These are phyloP conservation scores for Salix viminalis DNA, from an alignment of 345 rosid genomes.

Conservation along the genomic window DNA sequence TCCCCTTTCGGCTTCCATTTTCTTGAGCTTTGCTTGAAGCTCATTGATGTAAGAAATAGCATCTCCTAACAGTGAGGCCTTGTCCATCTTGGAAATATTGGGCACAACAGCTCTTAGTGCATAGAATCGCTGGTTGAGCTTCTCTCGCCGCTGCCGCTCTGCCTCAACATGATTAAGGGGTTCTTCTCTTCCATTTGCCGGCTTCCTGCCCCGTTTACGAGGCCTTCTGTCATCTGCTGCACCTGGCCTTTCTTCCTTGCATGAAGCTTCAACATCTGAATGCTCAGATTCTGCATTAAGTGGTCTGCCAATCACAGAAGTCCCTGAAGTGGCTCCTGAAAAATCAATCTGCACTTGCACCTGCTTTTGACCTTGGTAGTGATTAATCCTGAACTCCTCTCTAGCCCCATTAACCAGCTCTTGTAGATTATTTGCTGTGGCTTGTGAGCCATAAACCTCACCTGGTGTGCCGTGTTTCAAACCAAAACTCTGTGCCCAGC, in stretches of 20 bases:
- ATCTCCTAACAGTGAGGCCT: conserved; percentile 89
- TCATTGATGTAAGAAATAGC: conserved; percentile 92
- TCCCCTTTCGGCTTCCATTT: conserved; percentile 69
- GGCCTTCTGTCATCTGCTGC: conserved; percentile 66
- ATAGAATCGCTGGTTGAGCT: conserved; percentile 89
- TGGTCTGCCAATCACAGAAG: conserved; percentile 43
- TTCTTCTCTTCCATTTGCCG: conserved; percentile 95
- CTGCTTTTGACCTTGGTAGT: conserved; percentile 48
- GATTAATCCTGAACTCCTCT: conserved; percentile 44
- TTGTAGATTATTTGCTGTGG: conserved; percentile 36
- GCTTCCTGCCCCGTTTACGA: conserved; percentile 90
- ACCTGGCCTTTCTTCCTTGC: conserved; percentile 46
- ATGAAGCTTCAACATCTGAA: conserved; percentile 73
- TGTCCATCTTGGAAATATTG: conserved; percentile 98
- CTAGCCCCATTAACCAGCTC: conserved; percentile 43
- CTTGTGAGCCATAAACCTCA: conserved; percentile 43
- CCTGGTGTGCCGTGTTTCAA: conserved; percentile 39
- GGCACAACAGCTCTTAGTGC: conserved; percentile 94
- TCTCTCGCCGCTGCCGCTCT: conserved; percentile 92
- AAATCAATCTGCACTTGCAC: conserved; percentile 73
- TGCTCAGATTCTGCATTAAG: conserved; percentile 50
- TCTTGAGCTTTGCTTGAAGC: conserved; percentile 78
- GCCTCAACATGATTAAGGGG: conserved; percentile 98
- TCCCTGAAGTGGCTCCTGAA: conserved; percentile 58
- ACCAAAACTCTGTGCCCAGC: conserved; percentile 53